phyloP scores from a whole-genome alignment of 202 grass and related monocot genomes.

The Eragrostis tef region DNA sequence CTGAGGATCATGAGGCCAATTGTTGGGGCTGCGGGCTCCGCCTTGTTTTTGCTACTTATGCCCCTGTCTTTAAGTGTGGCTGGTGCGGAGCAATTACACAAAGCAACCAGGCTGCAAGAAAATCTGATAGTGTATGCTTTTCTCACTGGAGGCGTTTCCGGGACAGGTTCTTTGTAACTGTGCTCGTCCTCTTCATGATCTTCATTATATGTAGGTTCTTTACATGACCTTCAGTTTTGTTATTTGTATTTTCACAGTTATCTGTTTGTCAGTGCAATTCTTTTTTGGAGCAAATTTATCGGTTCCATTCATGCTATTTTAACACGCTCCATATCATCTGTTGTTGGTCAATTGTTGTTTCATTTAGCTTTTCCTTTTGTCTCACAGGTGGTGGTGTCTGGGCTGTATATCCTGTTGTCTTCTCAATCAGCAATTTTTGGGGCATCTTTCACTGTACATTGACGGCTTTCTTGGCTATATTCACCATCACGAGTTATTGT shows the following conservation, averaged over 20 bases:
- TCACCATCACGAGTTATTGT: constrained; percentile 74
- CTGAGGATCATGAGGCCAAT: constrained; percentile 68
- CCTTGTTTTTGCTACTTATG: constrained; percentile 69
- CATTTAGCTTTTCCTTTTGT: constrained; percentile 22
- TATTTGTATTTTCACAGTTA: background rate
- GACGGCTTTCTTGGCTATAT: constrained; percentile 62
- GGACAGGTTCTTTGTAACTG: constrained; percentile 74
- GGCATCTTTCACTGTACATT: constrained; percentile 83
- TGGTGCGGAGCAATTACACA: constrained; percentile 98
- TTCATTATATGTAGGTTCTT: constrained; percentile 85
- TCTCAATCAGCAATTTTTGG: constrained; percentile 69
- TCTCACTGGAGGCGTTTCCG: constrained; percentile 74
- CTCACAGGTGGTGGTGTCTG: constrained; percentile 79
- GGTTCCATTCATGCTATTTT: background rate
- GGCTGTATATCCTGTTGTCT: constrained; percentile 88
- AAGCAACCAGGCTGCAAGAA: constrained; percentile 60
- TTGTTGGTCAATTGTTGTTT: constrained; percentile 32
- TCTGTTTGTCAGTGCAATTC: constrained; percentile 7
- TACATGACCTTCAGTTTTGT: background rate
- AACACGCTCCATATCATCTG: background rate
- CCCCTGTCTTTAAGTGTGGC: constrained; percentile 85
- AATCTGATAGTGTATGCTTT: constrained; percentile 76
- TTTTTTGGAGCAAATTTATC: too few relatives aligned
- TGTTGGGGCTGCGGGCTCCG: constrained; percentile 94
- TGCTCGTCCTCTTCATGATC: constrained; percentile 80